Evolutionary conservation across 257 asterid species (phyloP), one percentile per base, ranked within the genome.

Genomic region (Anisodus acutangulus): DNA sequence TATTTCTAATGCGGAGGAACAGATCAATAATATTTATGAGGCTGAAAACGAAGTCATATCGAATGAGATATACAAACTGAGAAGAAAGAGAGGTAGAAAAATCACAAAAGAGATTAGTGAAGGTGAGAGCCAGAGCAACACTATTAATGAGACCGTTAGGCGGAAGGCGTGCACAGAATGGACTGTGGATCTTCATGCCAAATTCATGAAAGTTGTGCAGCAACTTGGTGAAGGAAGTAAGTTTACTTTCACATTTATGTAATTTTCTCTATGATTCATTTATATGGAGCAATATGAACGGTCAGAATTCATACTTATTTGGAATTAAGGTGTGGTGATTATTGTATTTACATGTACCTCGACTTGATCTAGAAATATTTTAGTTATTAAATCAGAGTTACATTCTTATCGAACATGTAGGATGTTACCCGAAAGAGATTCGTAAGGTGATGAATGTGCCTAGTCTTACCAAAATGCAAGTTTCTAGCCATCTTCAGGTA

Each of bases 171-270:
- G n/a, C 54, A 80, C 79, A 3, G 83, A 87, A 58, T 87, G 89
- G 89, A 78, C 87, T 6, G 15, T 8, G 9, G 89, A 82, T 16
- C 86, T 87, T 15, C 88, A 87, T 62, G 37, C 31, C 0, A 87
- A 85, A 53, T 87, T 87, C 76, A 82, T 83, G 82, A 55, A 59
- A 5, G 88, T 76, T 49, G 86, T 85, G 3, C 1, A n/a, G 8
- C 41, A 85, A 45, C 88, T 87, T 51, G 88, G 88, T 58, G 86
- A 87, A 67, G 88, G 88, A 69, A 85, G 88, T 87, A 87, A 5
- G 88, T 31, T 55, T 55, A 54, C 58, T 53, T 53, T 53, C 58
- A 9, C 16, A 53, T 47, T 31, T 47, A 47, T 5, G 0, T 47
- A 5, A 6, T 47, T 8, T 6, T 47, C 53, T 47, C 53, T 47